Evolutionary conservation across 2,329 filamentous ascomycete genomes (phyloP).

Genomic region (Trichoderma pleuroti): DNA sequence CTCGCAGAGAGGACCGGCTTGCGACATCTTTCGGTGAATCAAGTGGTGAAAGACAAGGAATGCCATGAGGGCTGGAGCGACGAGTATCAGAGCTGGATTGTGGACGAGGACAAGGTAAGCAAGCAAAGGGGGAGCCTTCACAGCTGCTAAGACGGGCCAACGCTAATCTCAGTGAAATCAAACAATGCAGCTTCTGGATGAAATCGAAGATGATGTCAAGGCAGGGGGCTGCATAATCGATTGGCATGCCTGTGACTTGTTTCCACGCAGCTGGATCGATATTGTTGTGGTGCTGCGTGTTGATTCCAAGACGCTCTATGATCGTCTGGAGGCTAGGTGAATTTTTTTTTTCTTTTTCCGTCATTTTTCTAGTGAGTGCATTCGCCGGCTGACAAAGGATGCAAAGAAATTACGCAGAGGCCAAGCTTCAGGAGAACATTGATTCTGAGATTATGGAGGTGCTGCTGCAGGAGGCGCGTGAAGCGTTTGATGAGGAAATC

Average conservation of each 20-base stretch:
- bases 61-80: conserved; percentile 89
- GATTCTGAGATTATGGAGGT: conserved; percentile 98
- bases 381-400: background rate
- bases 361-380: background rate
- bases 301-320: conserved; percentile 76
- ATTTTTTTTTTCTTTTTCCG: conserved; percentile 18
- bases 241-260: conserved; percentile 97
- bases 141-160: background rate
- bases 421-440: conserved; percentile 91
- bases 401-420: conserved; percentile 70
- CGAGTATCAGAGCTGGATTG: conserved; percentile 81
- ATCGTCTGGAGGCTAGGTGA: conserved; percentile 72
- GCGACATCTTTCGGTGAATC: conserved; percentile 82
- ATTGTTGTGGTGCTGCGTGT: conserved; percentile 87
- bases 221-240: conserved; percentile 86
- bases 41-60: conserved; percentile 81
- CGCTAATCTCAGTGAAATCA: background rate
- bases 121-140: conserved; percentile 4
- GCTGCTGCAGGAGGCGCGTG: conserved; percentile 81
- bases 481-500: conserved; percentile 81
- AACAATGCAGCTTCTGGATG: conserved; percentile 67
- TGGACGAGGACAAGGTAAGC: conserved; percentile 89
- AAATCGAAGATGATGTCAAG: conserved; percentile 76
- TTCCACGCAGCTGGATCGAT: conserved; percentile 91
- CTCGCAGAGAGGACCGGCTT: conserved; percentile 73